Evolutionary conservation across 1,139 yeast genomes (phyloP), one percentile per base, ranked within the genome.

Genomic region (Saccharomyces pastorianus): DNA sequence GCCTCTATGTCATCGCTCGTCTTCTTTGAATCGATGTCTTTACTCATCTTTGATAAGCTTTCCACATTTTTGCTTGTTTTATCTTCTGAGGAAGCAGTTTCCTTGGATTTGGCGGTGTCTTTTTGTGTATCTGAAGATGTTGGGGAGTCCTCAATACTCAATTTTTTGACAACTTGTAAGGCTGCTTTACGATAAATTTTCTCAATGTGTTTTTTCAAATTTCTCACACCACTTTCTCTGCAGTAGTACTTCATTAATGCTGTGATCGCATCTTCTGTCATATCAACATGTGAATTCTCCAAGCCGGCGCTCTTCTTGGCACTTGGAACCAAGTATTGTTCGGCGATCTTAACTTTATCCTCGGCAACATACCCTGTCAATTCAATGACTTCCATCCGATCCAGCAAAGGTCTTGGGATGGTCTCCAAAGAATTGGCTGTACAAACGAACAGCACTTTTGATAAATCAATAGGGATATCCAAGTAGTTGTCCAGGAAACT

Each of bases 361-460:
- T 87, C 88, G 55, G 93, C 91, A 56, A 95, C 91, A 69, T 93
- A 93, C 11, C 99, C 99, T 8, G 95, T 82, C 51, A 93, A 83
- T 64, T 91, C 95, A 67, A 93, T 91, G 48, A 93, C 86, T 72
- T 93, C 99, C 99, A 93, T 93, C 74, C 99, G 87, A 70, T 93
- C 99, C 61, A 93, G 77, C 62, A 93, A 77, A 13, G 99, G 98
- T 51, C 90, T 84, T 50, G 98, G 97, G 63, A 93, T 91, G 9
- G 95, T 86, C 48, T 91, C 95, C 61, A 88, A 76, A 55, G 85
- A 80, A 65, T 93, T 93, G 44, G 99, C 98, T n/a, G 99, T 93
- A 72, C 98, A 93, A 27, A 93, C 96, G 72, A 93, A 93, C 63
- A 93, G 76, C 7, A 90, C 96, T 70, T 89, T 88, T 11, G 97